A percentile compares a stretch with the other conserved stretches of the same genome.
Conservation (phyloP, 345 rosid species). For the Rhodamnia rubescens region DNA sequence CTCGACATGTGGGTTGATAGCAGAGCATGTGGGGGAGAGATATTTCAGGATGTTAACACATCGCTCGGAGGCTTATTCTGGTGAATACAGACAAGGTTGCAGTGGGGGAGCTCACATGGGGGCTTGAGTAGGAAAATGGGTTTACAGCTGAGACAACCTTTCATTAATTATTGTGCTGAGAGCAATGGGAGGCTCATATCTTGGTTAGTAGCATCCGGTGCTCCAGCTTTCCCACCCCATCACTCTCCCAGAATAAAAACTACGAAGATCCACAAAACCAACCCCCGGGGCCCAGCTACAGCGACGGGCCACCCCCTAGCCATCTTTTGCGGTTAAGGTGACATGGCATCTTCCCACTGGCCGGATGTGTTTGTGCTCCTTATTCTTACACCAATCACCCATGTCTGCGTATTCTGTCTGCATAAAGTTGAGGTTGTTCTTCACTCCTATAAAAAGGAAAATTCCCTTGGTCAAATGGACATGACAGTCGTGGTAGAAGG, state of each 20-base stretch:
- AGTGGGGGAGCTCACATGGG: constrained; percentile 14
- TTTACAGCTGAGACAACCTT: not conserved
- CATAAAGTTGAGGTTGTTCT: not conserved
- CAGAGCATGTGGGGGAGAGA: constrained; percentile 21
- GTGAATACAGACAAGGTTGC: not conserved
- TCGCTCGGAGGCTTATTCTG: not conserved
- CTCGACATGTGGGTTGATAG: not conserved
- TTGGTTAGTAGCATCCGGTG: not conserved
- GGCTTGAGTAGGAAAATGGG: not conserved
- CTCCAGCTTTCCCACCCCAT: constrained; percentile 1
- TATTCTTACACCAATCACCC: not conserved
- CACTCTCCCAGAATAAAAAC: not conserved
- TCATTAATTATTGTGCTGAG: not conserved
- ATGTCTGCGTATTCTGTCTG: not conserved
- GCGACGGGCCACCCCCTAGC: not conserved
- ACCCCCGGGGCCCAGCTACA: too few relatives aligned
- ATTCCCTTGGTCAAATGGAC: not conserved
- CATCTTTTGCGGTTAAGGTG: not conserved
- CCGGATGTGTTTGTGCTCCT: not conserved
- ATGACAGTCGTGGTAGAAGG: not conserved
- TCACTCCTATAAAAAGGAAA: not conserved
- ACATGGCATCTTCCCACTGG: not conserved
- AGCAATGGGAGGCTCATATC: not conserved
- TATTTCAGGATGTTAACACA: not conserved
- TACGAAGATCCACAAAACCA: not conserved